A percentile compares a stretch with the other conserved stretches of the same genome.
phyloP scores from a whole-genome alignment of 2,329 filamentous ascomycete species.

The Rhexocercosporidium sp. region DNA sequence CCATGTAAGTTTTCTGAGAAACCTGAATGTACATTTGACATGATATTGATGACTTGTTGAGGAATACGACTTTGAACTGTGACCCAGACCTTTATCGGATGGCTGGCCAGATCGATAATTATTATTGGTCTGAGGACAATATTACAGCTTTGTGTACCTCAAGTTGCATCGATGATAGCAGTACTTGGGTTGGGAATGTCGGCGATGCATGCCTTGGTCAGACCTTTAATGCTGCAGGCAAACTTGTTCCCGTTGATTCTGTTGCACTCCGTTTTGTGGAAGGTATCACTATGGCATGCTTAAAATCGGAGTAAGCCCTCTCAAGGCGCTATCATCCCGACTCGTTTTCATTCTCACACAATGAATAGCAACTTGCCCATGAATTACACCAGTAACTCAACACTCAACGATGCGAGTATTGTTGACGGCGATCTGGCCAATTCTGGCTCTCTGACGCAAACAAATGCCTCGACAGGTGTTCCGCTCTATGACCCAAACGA shows the following conservation, averaged over 20 bases:
- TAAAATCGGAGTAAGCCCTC: not conserved
- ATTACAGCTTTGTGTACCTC: not conserved
- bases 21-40: too few species aligned
- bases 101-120: not conserved
- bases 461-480: not conserved
- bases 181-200: not conserved
- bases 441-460: not conserved
- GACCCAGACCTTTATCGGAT: not conserved
- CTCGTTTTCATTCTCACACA: too few species aligned
- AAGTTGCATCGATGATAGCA: not conserved
- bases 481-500: not conserved
- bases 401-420: not conserved
- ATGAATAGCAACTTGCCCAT: not conserved
- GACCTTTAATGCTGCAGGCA: not conserved
- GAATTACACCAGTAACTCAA: not conserved
- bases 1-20: not conserved
- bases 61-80: not conserved
- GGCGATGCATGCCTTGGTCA: not conserved
- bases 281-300: not conserved
- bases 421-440: not conserved
- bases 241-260: not conserved
- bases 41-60: too few species aligned
- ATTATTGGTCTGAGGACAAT: conserved; percentile 7
- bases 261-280: conserved; percentile 1
- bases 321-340: too few species aligned